A percentile compares a stretch with the other conserved stretches of the same genome.
These are phyloP conservation scores for Alternaria sp. DNA, from an alignment of 2,329 filamentous ascomycete genomes.

Conservation along the genomic window DNA sequence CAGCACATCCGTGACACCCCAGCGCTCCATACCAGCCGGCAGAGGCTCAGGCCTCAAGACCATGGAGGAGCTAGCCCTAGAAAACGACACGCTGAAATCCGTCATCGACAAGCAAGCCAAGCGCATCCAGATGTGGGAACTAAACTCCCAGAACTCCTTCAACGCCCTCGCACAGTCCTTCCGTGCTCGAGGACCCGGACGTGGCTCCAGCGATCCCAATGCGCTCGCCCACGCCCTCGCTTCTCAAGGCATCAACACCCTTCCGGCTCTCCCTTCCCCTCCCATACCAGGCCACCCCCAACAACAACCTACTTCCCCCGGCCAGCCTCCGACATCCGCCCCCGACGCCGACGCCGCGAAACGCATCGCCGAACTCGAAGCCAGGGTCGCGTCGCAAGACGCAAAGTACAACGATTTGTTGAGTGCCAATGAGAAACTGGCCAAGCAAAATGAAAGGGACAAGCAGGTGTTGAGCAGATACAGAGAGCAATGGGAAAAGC, in stretches of 20 bases:
- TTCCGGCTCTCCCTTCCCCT: conserved; percentile 28
- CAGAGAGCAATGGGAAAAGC: conserved; percentile 70
- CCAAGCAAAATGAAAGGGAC: conserved; percentile 66
- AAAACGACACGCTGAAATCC: conserved; percentile 85
- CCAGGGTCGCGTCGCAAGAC: conserved; percentile 32
- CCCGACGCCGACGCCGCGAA: conserved; percentile 21
- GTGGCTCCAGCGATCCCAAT: conserved; percentile 30
- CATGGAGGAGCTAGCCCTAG: conserved; percentile 84
- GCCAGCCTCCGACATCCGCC: neutral
- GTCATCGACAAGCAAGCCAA: conserved; percentile 86
- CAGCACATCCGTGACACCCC: conserved; percentile 26
- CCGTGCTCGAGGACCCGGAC: conserved; percentile 46
- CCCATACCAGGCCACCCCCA: conserved; percentile 10
- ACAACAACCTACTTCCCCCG: neutral
- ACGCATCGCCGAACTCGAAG: conserved; percentile 36
- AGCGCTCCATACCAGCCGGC: conserved; percentile 41
- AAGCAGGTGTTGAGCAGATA: conserved; percentile 63
- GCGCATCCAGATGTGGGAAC: conserved; percentile 90
- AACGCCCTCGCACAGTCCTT: conserved; percentile 84
- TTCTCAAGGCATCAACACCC: conserved; percentile 27
- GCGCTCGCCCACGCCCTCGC: conserved; percentile 37
- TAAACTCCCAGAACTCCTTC: conserved; percentile 85
- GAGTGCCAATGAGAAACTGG: conserved; percentile 67
- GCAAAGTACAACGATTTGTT: conserved; percentile 57
- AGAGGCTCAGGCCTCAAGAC: conserved; percentile 63